Percentiles rank a stretch among this genome's conserved stretches.
Conservation (phyloP, 2,329 filamentous ascomycete species). For the Pyrenophora graminea region DNA sequence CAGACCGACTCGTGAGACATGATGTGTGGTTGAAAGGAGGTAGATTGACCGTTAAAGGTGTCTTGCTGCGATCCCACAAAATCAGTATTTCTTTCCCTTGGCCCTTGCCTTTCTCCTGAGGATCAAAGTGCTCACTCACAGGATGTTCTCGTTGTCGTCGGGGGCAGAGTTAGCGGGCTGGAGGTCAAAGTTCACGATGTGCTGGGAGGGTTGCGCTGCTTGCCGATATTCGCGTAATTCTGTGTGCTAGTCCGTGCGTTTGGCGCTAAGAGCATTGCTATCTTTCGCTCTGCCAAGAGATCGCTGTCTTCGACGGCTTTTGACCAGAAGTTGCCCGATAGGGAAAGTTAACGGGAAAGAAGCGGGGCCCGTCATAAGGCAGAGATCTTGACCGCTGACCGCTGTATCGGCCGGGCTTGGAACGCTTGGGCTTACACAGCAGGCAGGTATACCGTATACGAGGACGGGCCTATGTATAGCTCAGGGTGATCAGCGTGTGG, state of each 20-base stretch:
- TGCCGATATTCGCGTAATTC: conserved; percentile 14
- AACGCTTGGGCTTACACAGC: not conserved
- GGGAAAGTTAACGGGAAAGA: not conserved
- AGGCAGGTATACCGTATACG: not conserved
- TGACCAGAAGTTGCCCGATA: not conserved
- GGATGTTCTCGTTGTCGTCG: conserved; percentile 12
- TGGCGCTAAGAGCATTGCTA: conserved; percentile 6
- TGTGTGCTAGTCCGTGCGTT: conserved; percentile 13
- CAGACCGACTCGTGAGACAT: conserved; percentile 96
- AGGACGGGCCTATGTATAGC: not conserved
- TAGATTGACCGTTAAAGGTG: conserved; percentile 3
- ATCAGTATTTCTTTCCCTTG: not conserved
- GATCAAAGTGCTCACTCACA: conserved; percentile 1
- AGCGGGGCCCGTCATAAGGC: not conserved
- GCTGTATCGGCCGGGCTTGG: not conserved
- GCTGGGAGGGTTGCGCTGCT: not conserved
- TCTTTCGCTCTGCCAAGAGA: conserved; percentile 10
- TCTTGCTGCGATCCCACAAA: conserved; percentile 1
- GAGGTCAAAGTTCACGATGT: conserved; percentile 11
- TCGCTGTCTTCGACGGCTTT: conserved; percentile 1
- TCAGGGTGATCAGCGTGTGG: too few species aligned
- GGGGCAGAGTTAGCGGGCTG: conserved; percentile 10
- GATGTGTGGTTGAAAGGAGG: conserved; percentile 53
- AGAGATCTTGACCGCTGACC: not conserved
- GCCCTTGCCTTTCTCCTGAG: not conserved